A percentile compares a stretch with the other conserved stretches of the same genome.
These are phyloP conservation scores for Eucalyptus pauciflora DNA, from an alignment of 345 rosid genomes.

Conservation along the genomic window DNA sequence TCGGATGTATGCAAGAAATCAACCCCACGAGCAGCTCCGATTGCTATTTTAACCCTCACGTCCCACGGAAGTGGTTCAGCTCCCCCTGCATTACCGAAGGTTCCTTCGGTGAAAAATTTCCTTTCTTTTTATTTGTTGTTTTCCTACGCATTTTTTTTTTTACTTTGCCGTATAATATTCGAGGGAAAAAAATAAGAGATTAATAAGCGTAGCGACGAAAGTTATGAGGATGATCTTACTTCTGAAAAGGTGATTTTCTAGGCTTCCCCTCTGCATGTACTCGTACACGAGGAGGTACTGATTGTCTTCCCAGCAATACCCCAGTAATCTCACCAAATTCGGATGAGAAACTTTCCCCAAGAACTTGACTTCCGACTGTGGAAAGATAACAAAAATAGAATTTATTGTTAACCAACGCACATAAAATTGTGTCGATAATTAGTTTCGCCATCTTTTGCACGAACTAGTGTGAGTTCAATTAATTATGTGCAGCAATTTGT, in stretches of 20 bases:
- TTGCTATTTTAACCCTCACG: conserved; percentile 46
- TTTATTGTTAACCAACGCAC: not conserved
- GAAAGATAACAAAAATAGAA: not conserved
- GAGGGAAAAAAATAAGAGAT: not conserved
- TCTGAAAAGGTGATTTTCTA: conserved; percentile 70
- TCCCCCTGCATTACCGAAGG: conserved; percentile 18
- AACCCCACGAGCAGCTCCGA: conserved; percentile 75
- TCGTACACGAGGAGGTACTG: conserved; percentile 77
- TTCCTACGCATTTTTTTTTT: not conserved
- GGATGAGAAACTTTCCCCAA: conserved; percentile 79
- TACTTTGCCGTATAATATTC: not conserved
- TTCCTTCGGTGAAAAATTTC: not conserved
- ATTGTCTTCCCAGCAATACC: conserved; percentile 76
- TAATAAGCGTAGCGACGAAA: not conserved
- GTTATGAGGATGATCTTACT: conserved; percentile 15
- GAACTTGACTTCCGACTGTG: conserved; percentile 66
- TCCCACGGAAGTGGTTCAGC: conserved; percentile 67
- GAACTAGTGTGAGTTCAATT: not conserved
- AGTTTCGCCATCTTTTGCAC: not conserved
- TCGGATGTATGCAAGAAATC: conserved; percentile 63
- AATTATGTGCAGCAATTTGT: not conserved
- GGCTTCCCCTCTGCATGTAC: conserved; percentile 66
- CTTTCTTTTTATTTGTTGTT: not conserved
- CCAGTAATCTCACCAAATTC: conserved; percentile 66
- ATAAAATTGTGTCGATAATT: not conserved